Conservation (phyloP, 2,329 filamentous ascomycete genomes). For the Pseudogymnoascus sp. region DNA sequence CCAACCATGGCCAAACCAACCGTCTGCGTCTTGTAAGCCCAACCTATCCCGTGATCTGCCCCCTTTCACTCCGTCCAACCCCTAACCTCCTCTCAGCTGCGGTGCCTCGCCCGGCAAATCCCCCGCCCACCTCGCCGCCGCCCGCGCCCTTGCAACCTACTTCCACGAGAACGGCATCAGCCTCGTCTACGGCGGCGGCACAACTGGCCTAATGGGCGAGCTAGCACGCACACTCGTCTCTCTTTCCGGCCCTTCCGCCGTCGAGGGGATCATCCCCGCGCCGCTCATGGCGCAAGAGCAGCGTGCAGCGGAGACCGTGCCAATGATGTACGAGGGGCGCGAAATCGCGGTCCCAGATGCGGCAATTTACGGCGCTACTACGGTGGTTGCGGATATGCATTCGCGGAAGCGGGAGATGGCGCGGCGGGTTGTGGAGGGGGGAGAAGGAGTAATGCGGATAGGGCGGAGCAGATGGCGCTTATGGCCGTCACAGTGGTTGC, state of each 20-base stretch:
- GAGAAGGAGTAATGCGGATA: constrained; percentile 48
- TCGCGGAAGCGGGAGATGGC: constrained; percentile 81
- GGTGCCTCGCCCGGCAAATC: constrained; percentile 66
- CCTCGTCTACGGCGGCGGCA: constrained; percentile 60
- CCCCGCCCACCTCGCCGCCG: constrained; percentile 67
- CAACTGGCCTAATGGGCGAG: constrained; percentile 90
- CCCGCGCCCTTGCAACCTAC: constrained; percentile 61
- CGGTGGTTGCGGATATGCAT: constrained; percentile 88
- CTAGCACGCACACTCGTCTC: constrained; percentile 75
- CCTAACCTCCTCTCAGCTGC: constrained; percentile 42
- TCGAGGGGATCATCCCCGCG: constrained; percentile 85
- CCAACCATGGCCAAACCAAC: neutral
- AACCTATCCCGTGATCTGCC: neutral
- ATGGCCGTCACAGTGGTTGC: constrained; percentile 42
- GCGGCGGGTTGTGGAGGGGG: constrained; percentile 67
- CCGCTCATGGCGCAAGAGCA: constrained; percentile 55
- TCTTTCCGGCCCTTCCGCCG: constrained; percentile 67
- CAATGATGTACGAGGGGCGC: constrained; percentile 24
- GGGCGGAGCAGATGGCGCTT: constrained; percentile 41
- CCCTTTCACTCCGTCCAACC: neutral
- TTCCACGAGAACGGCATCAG: constrained; percentile 70
- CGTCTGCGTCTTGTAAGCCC: constrained; percentile 4
- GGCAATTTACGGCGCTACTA: constrained; percentile 65
- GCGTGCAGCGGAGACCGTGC: constrained; percentile 53
- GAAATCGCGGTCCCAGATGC: constrained; percentile 37